A percentile compares a stretch with the other conserved stretches of the same genome.
These are phyloP conservation scores for Pilaira anomala DNA, from an alignment of 192 early-diverging fungal genomes.

Conservation along the genomic window DNA sequence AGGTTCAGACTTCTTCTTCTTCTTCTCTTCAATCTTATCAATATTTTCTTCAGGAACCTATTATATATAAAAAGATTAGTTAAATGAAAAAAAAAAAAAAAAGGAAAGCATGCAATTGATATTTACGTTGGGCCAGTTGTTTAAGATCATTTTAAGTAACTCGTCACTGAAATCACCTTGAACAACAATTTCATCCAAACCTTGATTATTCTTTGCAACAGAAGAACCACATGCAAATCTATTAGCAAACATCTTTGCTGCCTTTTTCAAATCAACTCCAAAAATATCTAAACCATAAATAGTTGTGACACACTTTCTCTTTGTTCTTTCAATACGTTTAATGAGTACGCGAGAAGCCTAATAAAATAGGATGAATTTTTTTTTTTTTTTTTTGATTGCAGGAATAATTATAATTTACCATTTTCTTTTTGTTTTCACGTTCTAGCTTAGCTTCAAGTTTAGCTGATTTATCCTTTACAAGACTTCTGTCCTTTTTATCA, in stretches of 20 bases:
- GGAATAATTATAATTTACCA: slow-evolving; percentile 43
- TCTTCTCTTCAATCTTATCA: slow-evolving; percentile 72
- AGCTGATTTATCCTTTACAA: slow-evolving; percentile 37
- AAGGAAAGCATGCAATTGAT: slow-evolving; percentile 1
- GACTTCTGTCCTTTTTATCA: slow-evolving; percentile 53
- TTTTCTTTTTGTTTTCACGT: slow-evolving; percentile 73
- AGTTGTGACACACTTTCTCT: slow-evolving; percentile 87
- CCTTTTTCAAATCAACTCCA: slow-evolving; percentile 96
- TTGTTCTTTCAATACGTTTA: slow-evolving; percentile 87
- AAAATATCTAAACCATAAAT: slow-evolving; percentile 86
- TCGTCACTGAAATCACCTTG: slow-evolving; percentile 95
- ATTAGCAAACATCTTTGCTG: slow-evolving; percentile 92
- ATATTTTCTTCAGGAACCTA: slow-evolving; percentile 75
- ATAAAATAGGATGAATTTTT: slow-evolving; percentile 2
- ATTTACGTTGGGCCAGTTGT: slow-evolving; percentile 68
- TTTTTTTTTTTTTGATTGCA: slow-evolving; percentile 1
- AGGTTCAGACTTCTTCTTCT: slow-evolving; percentile 52
- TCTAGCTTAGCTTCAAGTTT: slow-evolving; percentile 68
- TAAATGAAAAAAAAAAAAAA: slow-evolving; percentile 4
- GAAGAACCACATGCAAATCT: slow-evolving; percentile 96
- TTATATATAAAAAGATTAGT: too few relatives aligned
- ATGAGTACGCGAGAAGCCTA: slow-evolving; percentile 70
- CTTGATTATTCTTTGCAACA: slow-evolving; percentile 88
- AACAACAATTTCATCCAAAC: slow-evolving; percentile 92
- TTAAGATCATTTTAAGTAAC: slow-evolving; percentile 76